Evolutionary conservation across 2,329 filamentous ascomycete species (phyloP), one percentile per base, ranked within the genome.

Genomic region (Calonectria henricotiae): DNA sequence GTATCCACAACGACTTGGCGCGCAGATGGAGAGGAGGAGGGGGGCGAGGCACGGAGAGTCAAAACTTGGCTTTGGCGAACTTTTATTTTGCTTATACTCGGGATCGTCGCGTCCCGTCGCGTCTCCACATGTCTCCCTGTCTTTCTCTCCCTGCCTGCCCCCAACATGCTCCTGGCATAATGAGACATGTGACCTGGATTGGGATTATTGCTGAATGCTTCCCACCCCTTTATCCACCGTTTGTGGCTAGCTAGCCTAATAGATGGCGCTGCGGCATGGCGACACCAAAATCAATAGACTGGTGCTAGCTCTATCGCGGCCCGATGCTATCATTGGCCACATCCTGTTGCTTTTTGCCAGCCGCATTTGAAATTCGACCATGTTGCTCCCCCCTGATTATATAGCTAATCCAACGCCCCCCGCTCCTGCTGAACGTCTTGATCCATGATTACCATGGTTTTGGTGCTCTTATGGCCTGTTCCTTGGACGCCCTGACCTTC

Each of bases 201-300:
- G 5, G 35, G 12, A 11, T 37, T 37, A 13, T 2, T 11, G 20
- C 20, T 32, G 25, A 13, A 25, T 5, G 13, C 25, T 7, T 15
- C 23, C 25, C 7, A 5, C 47, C 51, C 51, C 51, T 55, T 55
- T 55, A 20, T 37, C 51, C 51, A 37, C 51, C 51, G 15, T 30
- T 55, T 55, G 12, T 17, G 32, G 51, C 51, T 55, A 55, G 51
- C 51, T 55, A 55, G 51, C 32, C 51, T 55, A 17, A 23, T 55
- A 17, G 13, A 46, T 46, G 23, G 43, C 43, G 51, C 32, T 15
- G 32, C 32, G 32, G 20, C 20, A 39, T 39, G 51, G 51, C 51
- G 32, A 35, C 51, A 25, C 51, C 32, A 55, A 25, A 20, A 39
- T 30, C 51, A 55, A 55, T 55, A 55, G 32, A 55, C n/a, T 17